These are phyloP conservation scores for Carallia brachiata DNA, from an alignment of 345 rosid genomes.

Conservation along the genomic window DNA sequence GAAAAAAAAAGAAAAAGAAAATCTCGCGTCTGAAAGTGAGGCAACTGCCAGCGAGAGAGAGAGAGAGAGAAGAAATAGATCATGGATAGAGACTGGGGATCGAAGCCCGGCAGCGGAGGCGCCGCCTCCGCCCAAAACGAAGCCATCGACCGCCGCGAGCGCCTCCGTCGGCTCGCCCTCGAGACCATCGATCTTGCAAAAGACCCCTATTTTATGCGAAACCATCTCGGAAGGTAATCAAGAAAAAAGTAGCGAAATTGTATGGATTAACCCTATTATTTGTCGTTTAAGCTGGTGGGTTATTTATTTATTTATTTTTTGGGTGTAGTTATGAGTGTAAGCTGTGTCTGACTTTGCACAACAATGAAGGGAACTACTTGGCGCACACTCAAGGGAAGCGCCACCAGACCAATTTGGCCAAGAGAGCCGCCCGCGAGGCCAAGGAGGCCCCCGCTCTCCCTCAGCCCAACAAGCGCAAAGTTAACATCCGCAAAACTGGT, in stretches of 20 bases:
- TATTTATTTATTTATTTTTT: background rate
- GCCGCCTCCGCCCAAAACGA: conserved; percentile 96
- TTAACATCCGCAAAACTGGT: conserved; percentile 78
- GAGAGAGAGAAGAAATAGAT: background rate
- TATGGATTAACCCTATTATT: background rate
- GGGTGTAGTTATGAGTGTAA: conserved; percentile 88
- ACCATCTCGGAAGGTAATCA: conserved; percentile 86
- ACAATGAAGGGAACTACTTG: conserved; percentile 99
- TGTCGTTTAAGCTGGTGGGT: conserved; percentile 1
- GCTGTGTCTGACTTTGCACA: conserved; percentile 91
- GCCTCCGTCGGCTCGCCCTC: conserved; percentile 93
- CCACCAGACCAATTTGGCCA: conserved; percentile 94
- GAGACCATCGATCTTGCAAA: conserved; percentile 97
- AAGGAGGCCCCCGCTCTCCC: conserved; percentile 89
- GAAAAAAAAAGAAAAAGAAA: too few species aligned
- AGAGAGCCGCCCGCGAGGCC: conserved; percentile 97
- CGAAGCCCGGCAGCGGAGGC: conserved; percentile 98
- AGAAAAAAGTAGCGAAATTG: background rate
- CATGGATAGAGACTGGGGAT: conserved; percentile 98
- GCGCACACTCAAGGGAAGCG: conserved; percentile 98
- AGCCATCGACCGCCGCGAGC: conserved; percentile 96
- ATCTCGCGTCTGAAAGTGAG: too few species aligned
- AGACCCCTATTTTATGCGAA: conserved; percentile 98
- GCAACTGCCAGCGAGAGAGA: too few species aligned
- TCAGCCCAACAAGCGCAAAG: conserved; percentile 90